phyloP scores from a whole-genome alignment of 768 basidiomycete species.

The Pulveroboletus frians region DNA sequence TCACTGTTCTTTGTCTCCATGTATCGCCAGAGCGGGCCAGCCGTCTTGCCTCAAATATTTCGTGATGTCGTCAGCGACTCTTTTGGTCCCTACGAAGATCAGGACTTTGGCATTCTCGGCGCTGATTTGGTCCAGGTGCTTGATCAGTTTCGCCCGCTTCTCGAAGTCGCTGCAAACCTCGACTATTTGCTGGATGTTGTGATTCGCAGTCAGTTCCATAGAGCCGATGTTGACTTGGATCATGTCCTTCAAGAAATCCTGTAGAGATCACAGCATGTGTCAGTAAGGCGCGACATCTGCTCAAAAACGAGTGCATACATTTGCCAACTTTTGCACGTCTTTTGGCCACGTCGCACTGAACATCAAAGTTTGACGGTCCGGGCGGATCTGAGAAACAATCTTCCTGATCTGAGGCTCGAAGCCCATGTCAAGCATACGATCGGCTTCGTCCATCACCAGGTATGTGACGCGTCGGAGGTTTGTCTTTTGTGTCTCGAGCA shows the following conservation, averaged over 20 bases:
- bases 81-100: slow-evolving; percentile 97
- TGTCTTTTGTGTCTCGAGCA: slow-evolving; percentile 95
- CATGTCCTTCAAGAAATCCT: slow-evolving; percentile 95
- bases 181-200: slow-evolving; percentile 93
- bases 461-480: slow-evolving; percentile 96
- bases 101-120: slow-evolving; percentile 97
- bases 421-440: slow-evolving; percentile 99
- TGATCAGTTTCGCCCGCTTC: slow-evolving; percentile 93
- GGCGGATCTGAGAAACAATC: slow-evolving; percentile 94
- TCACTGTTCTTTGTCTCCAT: slow-evolving; percentile 98
- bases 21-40: slow-evolving; percentile 99
- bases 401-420: slow-evolving; percentile 99
- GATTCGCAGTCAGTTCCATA: slow-evolving; percentile 96
- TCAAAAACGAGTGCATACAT: slow-evolving; percentile 39
- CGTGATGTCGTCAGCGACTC: slow-evolving; percentile 97
- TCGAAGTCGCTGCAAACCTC: slow-evolving; percentile 97
- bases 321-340: slow-evolving; percentile 96
- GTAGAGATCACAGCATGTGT: neutral
- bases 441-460: slow-evolving; percentile 98
- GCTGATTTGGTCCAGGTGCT: slow-evolving; percentile 95
- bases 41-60: slow-evolving; percentile 97
- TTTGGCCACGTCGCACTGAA: slow-evolving; percentile 99
- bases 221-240: slow-evolving; percentile 99
- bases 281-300: neutral
- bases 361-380: slow-evolving; percentile 98